Evolutionary conservation across 139 green algal species (phyloP).

Genomic region (Haematococcus lacustris): DNA sequence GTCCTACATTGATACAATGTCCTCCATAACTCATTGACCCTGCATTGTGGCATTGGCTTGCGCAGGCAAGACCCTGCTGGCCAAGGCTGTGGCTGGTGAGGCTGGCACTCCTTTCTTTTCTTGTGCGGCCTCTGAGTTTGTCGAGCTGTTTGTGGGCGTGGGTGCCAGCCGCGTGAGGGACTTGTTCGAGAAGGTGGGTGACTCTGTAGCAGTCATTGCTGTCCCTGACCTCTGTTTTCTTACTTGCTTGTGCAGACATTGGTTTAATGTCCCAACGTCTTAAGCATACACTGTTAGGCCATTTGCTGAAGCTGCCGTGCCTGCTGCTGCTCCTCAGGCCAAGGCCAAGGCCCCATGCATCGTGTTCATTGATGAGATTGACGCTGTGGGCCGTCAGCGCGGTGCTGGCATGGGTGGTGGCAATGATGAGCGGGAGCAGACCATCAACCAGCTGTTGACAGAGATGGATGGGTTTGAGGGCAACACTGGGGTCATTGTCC

Average conservation of each 20-base stretch:
- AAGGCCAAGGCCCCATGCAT: conserved; percentile 99
- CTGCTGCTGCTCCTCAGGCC: too few species aligned
- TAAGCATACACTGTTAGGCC: too few species aligned
- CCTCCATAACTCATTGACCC: too few species aligned
- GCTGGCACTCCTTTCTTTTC: conserved; percentile 96
- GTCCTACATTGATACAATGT: too few species aligned
- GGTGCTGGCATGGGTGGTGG: conserved; percentile 91
- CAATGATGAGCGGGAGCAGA: conserved; percentile 94
- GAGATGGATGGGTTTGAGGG: conserved; percentile 95
- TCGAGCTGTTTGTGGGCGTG: conserved; percentile 98
- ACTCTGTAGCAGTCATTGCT: neutral
- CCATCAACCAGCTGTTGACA: conserved; percentile 81
- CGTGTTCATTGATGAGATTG: conserved; percentile 99
- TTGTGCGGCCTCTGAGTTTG: conserved; percentile 97
- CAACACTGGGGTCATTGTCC: conserved; percentile 97
- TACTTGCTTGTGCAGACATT: too few species aligned
- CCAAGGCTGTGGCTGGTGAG: conserved; percentile 97
- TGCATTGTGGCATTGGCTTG: too few species aligned
- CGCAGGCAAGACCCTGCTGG: conserved; percentile 98
- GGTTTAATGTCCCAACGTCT: too few species aligned
- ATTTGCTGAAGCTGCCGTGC: too few species aligned
- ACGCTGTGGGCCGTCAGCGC: conserved; percentile 91
- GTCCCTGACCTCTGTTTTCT: too few species aligned
- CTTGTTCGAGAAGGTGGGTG: conserved; percentile 91
- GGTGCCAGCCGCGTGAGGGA: conserved; percentile 91